Conservation (phyloP, 352 stramenopile species). For the Phytophthora podocarpi region DNA sequence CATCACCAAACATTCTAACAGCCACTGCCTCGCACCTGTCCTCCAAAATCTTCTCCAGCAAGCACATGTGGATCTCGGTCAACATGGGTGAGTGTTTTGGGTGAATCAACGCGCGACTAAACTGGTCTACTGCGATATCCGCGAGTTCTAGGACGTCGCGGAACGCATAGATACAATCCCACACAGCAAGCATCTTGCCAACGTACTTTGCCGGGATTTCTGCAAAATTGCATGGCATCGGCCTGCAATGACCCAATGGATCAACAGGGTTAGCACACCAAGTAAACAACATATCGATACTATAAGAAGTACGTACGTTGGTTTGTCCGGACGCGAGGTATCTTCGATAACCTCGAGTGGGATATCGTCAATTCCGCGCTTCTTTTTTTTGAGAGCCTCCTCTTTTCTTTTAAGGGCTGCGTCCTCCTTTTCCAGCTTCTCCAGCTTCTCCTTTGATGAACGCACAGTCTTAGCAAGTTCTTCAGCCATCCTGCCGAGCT, state of each 20-base stretch:
- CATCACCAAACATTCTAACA: neutral
- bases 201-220: constrained; percentile 51
- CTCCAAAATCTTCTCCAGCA: constrained; percentile 82
- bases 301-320: constrained; percentile 51
- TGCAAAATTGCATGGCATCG: constrained; percentile 57
- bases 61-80: constrained; percentile 85
- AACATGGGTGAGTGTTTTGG: constrained; percentile 53
- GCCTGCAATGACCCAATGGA: constrained; percentile 46
- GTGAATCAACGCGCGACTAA: constrained; percentile 54
- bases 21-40: constrained; percentile 40
- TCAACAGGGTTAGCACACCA: neutral
- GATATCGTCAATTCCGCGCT: constrained; percentile 59
- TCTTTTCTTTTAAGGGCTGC: constrained; percentile 76
- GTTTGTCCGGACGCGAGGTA: constrained; percentile 51
- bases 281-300: neutral
- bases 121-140: constrained; percentile 68
- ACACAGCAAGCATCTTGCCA: constrained; percentile 68
- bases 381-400: constrained; percentile 84
- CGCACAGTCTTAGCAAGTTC: constrained; percentile 81
- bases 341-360: constrained; percentile 45
- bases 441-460: constrained; percentile 76
- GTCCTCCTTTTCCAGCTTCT: constrained; percentile 91
- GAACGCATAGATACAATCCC: constrained; percentile 85
- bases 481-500: constrained; percentile 78
- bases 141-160: constrained; percentile 62